phyloP scores from a whole-genome alignment of 202 grass and related monocot species.

The Setaria italica region DNA sequence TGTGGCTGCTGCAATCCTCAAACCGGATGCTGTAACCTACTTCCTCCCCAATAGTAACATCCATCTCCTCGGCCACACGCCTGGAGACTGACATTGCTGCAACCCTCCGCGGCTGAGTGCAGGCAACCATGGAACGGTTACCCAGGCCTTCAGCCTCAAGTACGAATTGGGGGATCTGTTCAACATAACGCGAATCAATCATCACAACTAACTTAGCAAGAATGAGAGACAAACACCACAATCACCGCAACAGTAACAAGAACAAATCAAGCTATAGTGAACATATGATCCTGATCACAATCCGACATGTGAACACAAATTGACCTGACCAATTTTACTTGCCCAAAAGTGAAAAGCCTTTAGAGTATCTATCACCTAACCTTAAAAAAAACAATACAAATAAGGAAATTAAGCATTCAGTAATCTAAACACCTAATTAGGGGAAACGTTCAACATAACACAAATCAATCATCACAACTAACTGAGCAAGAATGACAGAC shows the following conservation, averaged over 20 bases:
- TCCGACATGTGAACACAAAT: background rate
- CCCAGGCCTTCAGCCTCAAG: constrained; percentile 66
- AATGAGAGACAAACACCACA: background rate
- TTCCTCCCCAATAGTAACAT: constrained; percentile 90
- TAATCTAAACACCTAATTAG: constrained; percentile 53
- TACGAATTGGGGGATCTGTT: constrained; percentile 94
- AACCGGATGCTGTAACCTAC: constrained; percentile 93
- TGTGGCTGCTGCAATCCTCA: constrained; percentile 90
- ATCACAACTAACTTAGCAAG: constrained; percentile 9
- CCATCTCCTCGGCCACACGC: constrained; percentile 90
- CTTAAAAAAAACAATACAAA: background rate
- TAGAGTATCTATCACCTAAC: background rate
- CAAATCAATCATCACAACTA: constrained; percentile 30
- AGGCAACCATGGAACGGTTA: constrained; percentile 73
- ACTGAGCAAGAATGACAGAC: background rate
- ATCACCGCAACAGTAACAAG: background rate
- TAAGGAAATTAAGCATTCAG: background rate
- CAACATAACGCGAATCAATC: constrained; percentile 34
- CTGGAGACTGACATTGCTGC: constrained; percentile 89
- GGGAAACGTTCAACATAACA: constrained; percentile 56
- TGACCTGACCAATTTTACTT: constrained; percentile 20
- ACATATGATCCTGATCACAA: background rate
- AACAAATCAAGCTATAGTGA: background rate
- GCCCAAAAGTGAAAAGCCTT: background rate
- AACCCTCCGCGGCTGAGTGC: constrained; percentile 79